These are phyloP conservation scores for Calocera cornea DNA, from an alignment of 768 basidiomycete genomes.

Conservation along the genomic window DNA sequence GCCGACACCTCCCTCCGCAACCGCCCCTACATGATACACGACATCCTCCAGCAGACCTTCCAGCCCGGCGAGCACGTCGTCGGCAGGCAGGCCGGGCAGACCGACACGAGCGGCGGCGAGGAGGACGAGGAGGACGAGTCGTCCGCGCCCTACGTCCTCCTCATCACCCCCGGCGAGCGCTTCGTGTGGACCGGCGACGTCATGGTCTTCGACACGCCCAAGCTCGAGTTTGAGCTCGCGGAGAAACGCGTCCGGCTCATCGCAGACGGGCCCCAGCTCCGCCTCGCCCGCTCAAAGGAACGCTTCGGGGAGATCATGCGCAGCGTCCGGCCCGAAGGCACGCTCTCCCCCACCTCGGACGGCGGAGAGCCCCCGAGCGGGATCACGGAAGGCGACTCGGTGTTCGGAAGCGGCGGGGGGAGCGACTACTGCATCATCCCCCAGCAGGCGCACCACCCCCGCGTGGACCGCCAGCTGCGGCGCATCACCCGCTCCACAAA, in stretches of 20 bases:
- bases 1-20: conserved; percentile 66
- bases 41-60: conserved; percentile 75
- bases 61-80: conserved; percentile 23
- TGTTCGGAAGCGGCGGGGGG: conserved; percentile 2
- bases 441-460: conserved; percentile 80
- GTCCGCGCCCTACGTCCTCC: conserved; percentile 51
- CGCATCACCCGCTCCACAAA: conserved; percentile 85
- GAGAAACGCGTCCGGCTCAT: conserved; percentile 85
- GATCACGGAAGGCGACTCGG: conserved; percentile 14
- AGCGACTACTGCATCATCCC: conserved; percentile 43
- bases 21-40: conserved; percentile 58
- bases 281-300: conserved; percentile 63
- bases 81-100: neutral
- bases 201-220: conserved; percentile 59
- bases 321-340: neutral
- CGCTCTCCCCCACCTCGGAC: neutral
- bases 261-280: conserved; percentile 73
- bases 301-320: conserved; percentile 52
- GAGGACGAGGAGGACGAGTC: conserved; percentile 19
- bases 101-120: conserved; percentile 8
- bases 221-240: conserved; percentile 65
- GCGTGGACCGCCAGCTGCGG: conserved; percentile 75
- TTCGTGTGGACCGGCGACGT: conserved; percentile 91
- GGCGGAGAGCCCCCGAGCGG: neutral
- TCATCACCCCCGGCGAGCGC: conserved; percentile 69